Conservation (phyloP, 1,139 yeast genomes). For the Meyerozyma elateridarum region DNA sequence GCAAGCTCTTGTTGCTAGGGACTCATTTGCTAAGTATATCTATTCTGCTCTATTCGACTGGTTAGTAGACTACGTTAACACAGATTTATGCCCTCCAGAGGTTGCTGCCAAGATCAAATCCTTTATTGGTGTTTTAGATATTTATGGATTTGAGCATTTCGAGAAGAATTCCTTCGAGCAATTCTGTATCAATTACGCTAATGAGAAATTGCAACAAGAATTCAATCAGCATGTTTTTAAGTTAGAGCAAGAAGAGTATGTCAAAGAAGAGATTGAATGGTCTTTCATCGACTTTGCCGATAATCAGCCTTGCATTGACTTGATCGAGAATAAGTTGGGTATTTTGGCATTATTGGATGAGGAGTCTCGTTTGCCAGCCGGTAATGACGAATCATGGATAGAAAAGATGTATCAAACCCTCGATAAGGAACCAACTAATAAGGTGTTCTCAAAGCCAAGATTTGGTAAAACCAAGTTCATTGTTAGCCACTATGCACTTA, state of each 20-base stretch:
- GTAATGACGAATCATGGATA: slow-evolving; percentile 89
- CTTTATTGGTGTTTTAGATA: slow-evolving; percentile 95
- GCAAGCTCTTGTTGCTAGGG: slow-evolving; percentile 90
- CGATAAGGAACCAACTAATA: slow-evolving; percentile 71
- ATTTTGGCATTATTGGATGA: slow-evolving; percentile 86
- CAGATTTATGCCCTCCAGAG: slow-evolving; percentile 74
- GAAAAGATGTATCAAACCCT: slow-evolving; percentile 85
- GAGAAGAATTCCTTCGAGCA: slow-evolving; percentile 93
- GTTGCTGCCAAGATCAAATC: slow-evolving; percentile 55
- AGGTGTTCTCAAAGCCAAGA: slow-evolving; percentile 88
- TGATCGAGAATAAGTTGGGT: slow-evolving; percentile 88
- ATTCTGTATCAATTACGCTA: slow-evolving; percentile 95
- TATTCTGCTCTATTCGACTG: slow-evolving; percentile 93
- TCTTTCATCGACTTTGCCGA: slow-evolving; percentile 94
- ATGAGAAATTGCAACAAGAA: slow-evolving; percentile 95
- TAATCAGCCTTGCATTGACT: slow-evolving; percentile 93
- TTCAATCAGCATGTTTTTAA: slow-evolving; percentile 97
- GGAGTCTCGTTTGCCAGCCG: slow-evolving; percentile 92
- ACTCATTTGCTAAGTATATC: slow-evolving; percentile 91
- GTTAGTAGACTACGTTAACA: slow-evolving; percentile 82
- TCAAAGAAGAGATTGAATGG: slow-evolving; percentile 93
- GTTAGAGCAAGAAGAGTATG: slow-evolving; percentile 92
- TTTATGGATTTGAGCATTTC: slow-evolving; percentile 96
- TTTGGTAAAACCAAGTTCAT: slow-evolving; percentile 90
- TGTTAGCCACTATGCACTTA: slow-evolving; percentile 91